phyloP scores from a whole-genome alignment of 73 alveolate species.

The Symbiodinium natans region DNA sequence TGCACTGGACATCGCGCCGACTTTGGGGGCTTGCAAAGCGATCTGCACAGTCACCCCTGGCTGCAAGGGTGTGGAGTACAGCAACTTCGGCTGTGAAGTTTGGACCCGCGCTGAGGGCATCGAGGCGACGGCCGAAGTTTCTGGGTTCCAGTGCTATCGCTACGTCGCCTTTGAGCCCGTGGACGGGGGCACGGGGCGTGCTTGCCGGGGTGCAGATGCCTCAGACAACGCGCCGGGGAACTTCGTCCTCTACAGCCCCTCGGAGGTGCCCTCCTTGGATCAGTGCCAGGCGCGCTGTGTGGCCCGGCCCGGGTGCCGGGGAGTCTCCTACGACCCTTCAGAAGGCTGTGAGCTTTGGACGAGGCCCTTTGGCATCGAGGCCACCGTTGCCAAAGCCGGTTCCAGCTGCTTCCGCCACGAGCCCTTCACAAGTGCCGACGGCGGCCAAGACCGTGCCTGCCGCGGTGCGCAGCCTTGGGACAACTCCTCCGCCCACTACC shows the following conservation, averaged over 20 bases:
- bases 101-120: conserved; percentile 69
- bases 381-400: conserved; percentile 24
- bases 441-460: conserved; percentile 68
- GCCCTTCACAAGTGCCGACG: conserved; percentile 63
- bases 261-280: conserved; percentile 15
- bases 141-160: conserved; percentile 71
- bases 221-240: conserved; percentile 1
- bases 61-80: conserved; percentile 83
- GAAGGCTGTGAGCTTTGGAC: conserved; percentile 67
- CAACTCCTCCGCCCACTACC: conserved; percentile 45
- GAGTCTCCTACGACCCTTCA: conserved; percentile 24
- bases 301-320: conserved; percentile 60
- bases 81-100: conserved; percentile 69
- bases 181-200: conserved; percentile 58
- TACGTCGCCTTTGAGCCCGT: conserved; percentile 85
- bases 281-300: conserved; percentile 50
- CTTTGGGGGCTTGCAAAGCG: conserved; percentile 75
- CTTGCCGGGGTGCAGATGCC: conserved; percentile 48
- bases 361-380: conserved; percentile 54
- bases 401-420: conserved; percentile 54
- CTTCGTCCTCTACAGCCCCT: not conserved
- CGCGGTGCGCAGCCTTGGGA: conserved; percentile 89
- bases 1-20: conserved; percentile 68
- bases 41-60: conserved; percentile 78
- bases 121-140: conserved; percentile 57